Evolutionary conservation across 352 stramenopile species (phyloP), one percentile per base, ranked within the genome.

Genomic region (Thalassiosira sp.): DNA sequence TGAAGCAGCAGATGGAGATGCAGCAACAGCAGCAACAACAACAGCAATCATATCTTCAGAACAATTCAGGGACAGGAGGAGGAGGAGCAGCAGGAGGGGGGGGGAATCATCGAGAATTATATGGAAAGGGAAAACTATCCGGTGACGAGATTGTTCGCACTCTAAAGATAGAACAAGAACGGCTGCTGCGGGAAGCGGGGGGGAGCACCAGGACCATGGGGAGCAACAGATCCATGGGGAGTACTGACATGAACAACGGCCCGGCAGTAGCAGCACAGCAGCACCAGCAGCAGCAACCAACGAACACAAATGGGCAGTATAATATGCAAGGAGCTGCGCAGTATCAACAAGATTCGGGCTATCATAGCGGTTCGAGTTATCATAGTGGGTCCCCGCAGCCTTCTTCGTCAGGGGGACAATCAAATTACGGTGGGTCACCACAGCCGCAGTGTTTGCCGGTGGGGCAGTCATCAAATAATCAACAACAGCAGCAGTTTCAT

Each of bases 401-500:
- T n/a, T n/a, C n/a, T n/a, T n/a, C n/a, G n/a, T n/a, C n/a, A n/a
- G n/a, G n/a, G n/a, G n/a, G n/a, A n/a, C n/a, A n/a, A n/a, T n/a
- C n/a, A n/a, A n/a, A n/a, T n/a, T n/a, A n/a, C n/a, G n/a, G 16
- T 58, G 22, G 1, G 22, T 58, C 20, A 31, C 49, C 49, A 42
- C 24, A 58, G 7, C n/a, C n/a, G n/a, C n/a, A n/a, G n/a, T n/a
- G n/a, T n/a, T 37, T 58, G n/a, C n/a, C 49, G 15, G 24, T 10
- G 7, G 16, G 8, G 11, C 20, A 40, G n/a, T n/a, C n/a, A 40
- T 33, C 48, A 5, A 56, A 33, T 33, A 2, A 58, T 37, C 24
- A 58, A 25, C 49, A 58, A 20, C 49, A 42, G 24, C 49, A 58
- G 22, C 49, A 58, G 35, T 45, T 45, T 45, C 11, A n/a, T n/a